Base-by-base conservation (phyloP, 768 basidiomycete genomes). In the Phanerochaete carnosa region DNA sequence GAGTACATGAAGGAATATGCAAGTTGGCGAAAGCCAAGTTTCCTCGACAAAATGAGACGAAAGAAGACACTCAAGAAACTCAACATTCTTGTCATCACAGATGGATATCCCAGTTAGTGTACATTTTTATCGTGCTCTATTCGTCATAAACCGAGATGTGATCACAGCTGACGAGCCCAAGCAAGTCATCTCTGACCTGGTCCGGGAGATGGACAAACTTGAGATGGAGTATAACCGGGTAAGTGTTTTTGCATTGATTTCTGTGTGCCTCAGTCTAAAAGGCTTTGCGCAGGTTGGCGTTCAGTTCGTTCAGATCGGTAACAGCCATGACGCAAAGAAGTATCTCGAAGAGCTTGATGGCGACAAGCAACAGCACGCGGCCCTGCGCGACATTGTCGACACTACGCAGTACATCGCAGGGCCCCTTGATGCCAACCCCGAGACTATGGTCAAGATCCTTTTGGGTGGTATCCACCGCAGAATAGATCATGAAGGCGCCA, bases 301-400 rank as follows among this genome's bases (percentile, higher is more conserved):
- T 28, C 87, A 89, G 63, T 88, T 92, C 54, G 80, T 92, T 1
- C 90, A 91, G 70, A 83, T 92, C 35, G 89, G 89, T 4, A 69
- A 81, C 62, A 70, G 68, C 65, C 68, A 59, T 35, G 64, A 54
- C 47, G 75, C 85, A 47, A 64, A 77, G 2, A 73, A 72, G 65
- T 87, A 69, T 65, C 75, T 84, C 47, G 69, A 76, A 58, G 73
- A 81, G 57, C 75, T 90, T 13, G 90, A 91, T 64, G 80, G 89
- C 64, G 81, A 76, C 12, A 43, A 4, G 39, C 39, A 19, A 4
- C 65, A 76, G 13, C 63, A 61, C 1, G 72, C 59, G 5, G 71
- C 82, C 25, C 74, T 85, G 19, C 76, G 85, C 33, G 89, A 90
- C 66, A 90, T 90, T 25, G 86, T 90, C 0, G 89, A 90, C 65